phyloP scores from a whole-genome alignment of 2,329 filamentous ascomycete genomes.

The Pestalotiopsis sp. region DNA sequence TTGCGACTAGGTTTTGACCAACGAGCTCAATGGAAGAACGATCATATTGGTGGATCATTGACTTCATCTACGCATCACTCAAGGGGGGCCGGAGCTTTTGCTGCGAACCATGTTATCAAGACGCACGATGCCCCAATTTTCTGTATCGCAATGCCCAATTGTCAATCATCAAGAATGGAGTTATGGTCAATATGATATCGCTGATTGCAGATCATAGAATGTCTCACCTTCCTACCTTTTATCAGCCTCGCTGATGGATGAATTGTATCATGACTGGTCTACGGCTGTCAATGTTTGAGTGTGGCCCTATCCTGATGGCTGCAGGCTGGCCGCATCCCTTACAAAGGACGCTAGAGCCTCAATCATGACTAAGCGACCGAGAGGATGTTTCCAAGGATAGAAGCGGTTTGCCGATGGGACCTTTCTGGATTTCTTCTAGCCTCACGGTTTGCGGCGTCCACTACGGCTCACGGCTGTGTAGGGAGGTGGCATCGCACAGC shows the following conservation, averaged over 20 bases:
- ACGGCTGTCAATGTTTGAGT: too few species aligned
- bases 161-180: neutral
- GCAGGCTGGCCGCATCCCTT: neutral
- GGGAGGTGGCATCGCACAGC: neutral
- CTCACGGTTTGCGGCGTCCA: neutral
- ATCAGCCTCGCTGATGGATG: too few species aligned
- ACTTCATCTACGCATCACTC: slow-evolving; percentile 3
- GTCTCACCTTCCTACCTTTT: too few species aligned
- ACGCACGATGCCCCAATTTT: neutral
- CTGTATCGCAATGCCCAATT: neutral
- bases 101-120: slow-evolving; percentile 1
- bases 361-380: neutral
- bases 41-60: neutral
- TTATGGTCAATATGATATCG: too few species aligned
- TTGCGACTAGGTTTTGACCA: neutral
- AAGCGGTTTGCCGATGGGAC: neutral
- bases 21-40: neutral
- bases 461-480: neutral
- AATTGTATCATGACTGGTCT: too few species aligned
- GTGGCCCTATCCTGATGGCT: too few species aligned
- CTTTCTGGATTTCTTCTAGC: neutral
- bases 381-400: neutral
- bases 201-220: too few species aligned
- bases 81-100: neutral
- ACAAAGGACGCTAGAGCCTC: neutral